Conservation (phyloP, 2,329 filamentous ascomycete species). For the Apiospora sp. region DNA sequence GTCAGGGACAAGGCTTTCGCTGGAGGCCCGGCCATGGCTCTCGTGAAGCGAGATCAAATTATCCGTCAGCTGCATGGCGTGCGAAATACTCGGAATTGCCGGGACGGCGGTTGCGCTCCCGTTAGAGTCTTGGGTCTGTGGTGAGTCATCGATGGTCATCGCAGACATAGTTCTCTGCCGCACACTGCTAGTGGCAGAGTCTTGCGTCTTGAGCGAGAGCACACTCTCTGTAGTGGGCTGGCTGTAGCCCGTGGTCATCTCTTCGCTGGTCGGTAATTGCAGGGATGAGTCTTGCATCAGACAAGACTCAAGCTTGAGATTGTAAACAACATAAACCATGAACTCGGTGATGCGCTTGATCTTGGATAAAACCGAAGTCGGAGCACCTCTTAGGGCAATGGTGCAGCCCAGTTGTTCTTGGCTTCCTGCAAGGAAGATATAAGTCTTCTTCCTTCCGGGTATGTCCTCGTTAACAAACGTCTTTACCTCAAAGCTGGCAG, state of each 20-base stretch:
- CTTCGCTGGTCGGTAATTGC: slow-evolving; percentile 73
- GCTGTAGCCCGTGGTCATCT: slow-evolving; percentile 49
- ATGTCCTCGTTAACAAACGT: slow-evolving; percentile 86
- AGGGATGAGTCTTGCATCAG: slow-evolving; percentile 93
- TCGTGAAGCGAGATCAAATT: slow-evolving; percentile 52
- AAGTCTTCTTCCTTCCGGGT: slow-evolving; percentile 84
- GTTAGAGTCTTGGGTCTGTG: slow-evolving; percentile 32
- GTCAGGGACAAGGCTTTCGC: slow-evolving; percentile 71
- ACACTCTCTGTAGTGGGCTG: slow-evolving; percentile 48
- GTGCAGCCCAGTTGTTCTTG: slow-evolving; percentile 91
- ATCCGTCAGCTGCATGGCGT: slow-evolving; percentile 33
- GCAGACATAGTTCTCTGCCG: slow-evolving; percentile 34
- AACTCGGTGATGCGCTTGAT: slow-evolving; percentile 97
- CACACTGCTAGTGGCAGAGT: slow-evolving; percentile 29
- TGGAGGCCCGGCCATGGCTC: slow-evolving; percentile 51
- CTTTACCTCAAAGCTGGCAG: slow-evolving; percentile 91
- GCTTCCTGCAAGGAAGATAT: slow-evolving; percentile 93
- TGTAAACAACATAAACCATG: slow-evolving; percentile 99
- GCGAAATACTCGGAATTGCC: slow-evolving; percentile 31
- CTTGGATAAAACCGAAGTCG: slow-evolving; percentile 72
- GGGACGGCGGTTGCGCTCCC: slow-evolving; percentile 31
- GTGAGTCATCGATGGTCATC: slow-evolving; percentile 33
- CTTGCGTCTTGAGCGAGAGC: slow-evolving; percentile 42
- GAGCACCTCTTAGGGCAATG: slow-evolving; percentile 86
- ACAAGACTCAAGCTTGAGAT: slow-evolving; percentile 93